Base-by-base conservation (phyloP, 208 protist species). In the Trypanosoma scelopori region DNA sequence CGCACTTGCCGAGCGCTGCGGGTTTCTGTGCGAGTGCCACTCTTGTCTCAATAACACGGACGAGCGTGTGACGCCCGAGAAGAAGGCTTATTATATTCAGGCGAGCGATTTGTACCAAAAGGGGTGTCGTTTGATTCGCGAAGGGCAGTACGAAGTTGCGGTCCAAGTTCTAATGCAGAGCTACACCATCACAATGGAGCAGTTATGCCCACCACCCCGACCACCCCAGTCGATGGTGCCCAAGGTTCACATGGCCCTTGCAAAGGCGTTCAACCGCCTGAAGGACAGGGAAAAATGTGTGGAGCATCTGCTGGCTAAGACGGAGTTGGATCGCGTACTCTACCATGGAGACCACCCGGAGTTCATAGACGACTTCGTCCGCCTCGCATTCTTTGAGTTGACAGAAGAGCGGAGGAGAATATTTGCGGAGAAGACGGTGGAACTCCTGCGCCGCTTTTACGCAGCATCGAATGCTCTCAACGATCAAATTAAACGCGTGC, bases 101-200 rank as follows among this genome's bases (percentile, higher is more conserved):
- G 83, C 87, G 7, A 67, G 86, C 16, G 87, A 93, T 69, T 92
- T 92, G 68, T 96, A 96, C 62, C 91, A 96, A 62, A 96, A 96
- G 55, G 91, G 91, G 1, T 79, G 81, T 47, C 84, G 84, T 12
- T 59, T 96, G 25, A 80, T 93, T 16, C 85, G 87, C 30, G 86
- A 96, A 63, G 78, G 86, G 13, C 63, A 92, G 45, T 85, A 85
- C 56, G 71, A 75, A 27, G 81, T 83, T 13, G 91, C 86, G 3
- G 84, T 93, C 41, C 89, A 77, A n/a, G 89, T 92, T 45, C 69
- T 95, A 30, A 68, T 84, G 65, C 89, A 95, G 70, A 93, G 86
- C 61, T 93, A 93, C 64, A 81, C 90, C 56, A 83, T 95, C 37
- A 78, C 87, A 39, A 89, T 93, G 84, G 82, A 85, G 45, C 78